phyloP scores from a whole-genome alignment of 148 eudicot species.

The Vaccinium darrowii region DNA sequence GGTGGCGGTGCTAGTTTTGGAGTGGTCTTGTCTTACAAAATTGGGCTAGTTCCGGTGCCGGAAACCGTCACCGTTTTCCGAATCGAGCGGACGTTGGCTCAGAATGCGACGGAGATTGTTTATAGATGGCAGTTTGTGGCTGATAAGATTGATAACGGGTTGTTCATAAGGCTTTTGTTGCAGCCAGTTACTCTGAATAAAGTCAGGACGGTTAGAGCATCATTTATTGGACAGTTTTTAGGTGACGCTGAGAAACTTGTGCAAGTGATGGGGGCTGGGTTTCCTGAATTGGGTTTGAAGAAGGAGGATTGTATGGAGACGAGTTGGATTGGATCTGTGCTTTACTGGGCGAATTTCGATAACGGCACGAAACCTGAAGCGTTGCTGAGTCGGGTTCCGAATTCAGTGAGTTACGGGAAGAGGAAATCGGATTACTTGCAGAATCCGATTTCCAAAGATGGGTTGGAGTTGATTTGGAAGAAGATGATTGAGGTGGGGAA shows the following conservation, averaged over 20 bases:
- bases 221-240: slow-evolving; percentile 27
- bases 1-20: slow-evolving; percentile 20
- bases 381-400: slow-evolving; percentile 23
- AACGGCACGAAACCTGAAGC: slow-evolving; percentile 15
- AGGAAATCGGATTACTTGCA: slow-evolving; percentile 41
- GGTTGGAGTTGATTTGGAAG: slow-evolving; percentile 33
- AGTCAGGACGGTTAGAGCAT: slow-evolving; percentile 11
- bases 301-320: slow-evolving; percentile 27
- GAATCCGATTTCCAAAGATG: slow-evolving; percentile 32
- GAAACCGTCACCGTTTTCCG: slow-evolving; percentile 14
- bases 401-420: slow-evolving; percentile 7
- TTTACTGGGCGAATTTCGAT: slow-evolving; percentile 24
- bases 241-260: slow-evolving; percentile 29
- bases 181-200: slow-evolving; percentile 3
- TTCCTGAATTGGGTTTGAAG: slow-evolving; percentile 38
- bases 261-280: slow-evolving; percentile 14
- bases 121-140: slow-evolving; percentile 11
- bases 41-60: slow-evolving; percentile 4
- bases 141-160: slow-evolving; percentile 14
- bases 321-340: slow-evolving; percentile 39
- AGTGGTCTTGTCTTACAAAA: slow-evolving; percentile 10
- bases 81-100: neutral
- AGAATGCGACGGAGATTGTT: slow-evolving; percentile 12
- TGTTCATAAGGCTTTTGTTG: slow-evolving; percentile 27
- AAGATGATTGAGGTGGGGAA: slow-evolving; percentile 36